Evolutionary conservation across 108 stramenopile genomes (phyloP), one percentile per base, ranked within the genome.

Genomic region (Conticribra weissflogii): DNA sequence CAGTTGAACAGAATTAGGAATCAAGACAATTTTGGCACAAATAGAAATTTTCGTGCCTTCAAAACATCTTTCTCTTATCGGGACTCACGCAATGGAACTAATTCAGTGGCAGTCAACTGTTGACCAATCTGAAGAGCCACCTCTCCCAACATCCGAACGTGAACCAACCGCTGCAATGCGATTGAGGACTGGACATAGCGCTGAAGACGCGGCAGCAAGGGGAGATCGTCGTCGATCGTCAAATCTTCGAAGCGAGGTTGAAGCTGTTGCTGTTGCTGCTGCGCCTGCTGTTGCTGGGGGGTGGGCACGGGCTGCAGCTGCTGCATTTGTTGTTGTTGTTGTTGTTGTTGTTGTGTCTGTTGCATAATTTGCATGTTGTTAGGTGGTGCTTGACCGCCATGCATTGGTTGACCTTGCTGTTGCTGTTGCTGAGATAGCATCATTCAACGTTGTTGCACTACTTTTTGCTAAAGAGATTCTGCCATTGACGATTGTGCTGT

Each of bases 131-230:
- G 61, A 23, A 88, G 76, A 12, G 96, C 93, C 16, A 91, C 94
- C 63, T 97, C 97, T 21, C 91, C 95, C 47, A 98, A 71, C 97
- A 98, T 97, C 81, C 96, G 96, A 19, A 97, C 96, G 75, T 98
- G 98, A 22, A 97, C 98, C 17, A 98, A 81, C 23, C 98, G 86
- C 61, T 99, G 98, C 46, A 99, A 77, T 0, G 97, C 97, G 72
- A 99, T 98, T 66, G 81, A 83, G 49, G 89, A 89, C 28, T 82
- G 90, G 71, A 85, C 86, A 78, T 98, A 99, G 41, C 91, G 88
- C 18, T 91, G 92, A 46, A 98, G 80, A 2, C 98, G 89, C 51
- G 96, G 88, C 32, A 97, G 81, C 30, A 96, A 72, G 62, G 88
- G 92, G 34, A 99, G 81, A 27, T 96, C 95, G 66, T 98, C 97